Percentiles rank a stretch among this genome's conserved stretches.
These are phyloP conservation scores for Prillingera fragicola DNA, from an alignment of 1,284 basidiomycete species.

Conservation along the genomic window DNA sequence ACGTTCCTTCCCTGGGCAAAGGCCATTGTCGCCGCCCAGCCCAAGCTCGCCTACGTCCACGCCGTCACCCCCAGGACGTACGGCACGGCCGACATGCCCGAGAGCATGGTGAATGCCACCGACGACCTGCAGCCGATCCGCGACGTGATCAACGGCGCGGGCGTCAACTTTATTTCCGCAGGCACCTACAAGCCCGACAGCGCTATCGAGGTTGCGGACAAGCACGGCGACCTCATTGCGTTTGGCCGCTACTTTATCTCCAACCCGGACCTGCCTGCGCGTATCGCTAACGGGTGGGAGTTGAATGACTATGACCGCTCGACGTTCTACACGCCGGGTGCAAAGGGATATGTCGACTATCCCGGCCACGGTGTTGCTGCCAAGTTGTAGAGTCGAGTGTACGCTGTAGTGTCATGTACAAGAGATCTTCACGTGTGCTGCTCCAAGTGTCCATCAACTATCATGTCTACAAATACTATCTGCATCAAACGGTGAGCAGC, in stretches of 20 bases:
- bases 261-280: conserved; percentile 56
- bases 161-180: conserved; percentile 50
- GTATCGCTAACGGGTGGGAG: conserved; percentile 42
- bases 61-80: conserved; percentile 51
- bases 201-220: conserved; percentile 30
- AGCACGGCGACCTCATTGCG: conserved; percentile 49
- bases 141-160: conserved; percentile 19
- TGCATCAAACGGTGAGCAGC: conserved; percentile 11
- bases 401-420: no score
- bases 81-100: conserved; percentile 17
- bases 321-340: conserved; percentile 28
- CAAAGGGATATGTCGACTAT: conserved; percentile 27
- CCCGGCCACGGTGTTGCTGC: no score
- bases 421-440: no score
- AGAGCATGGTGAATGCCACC: conserved; percentile 15
- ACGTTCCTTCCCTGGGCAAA: conserved; percentile 36
- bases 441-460: no score
- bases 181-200: conserved; percentile 49
- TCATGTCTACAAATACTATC: no score
- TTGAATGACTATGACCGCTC: conserved; percentile 42
- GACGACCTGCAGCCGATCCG: conserved; percentile 26
- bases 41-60: conserved; percentile 58
- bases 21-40: conserved; percentile 46
- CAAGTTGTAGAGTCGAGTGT: no score
- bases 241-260: conserved; percentile 54